Percentiles rank a stretch among this genome's conserved stretches.
Evolutionary conservation across 192 early-diverging fungal species (phyloP).

Genomic region (Neocallimastix lanati): DNA sequence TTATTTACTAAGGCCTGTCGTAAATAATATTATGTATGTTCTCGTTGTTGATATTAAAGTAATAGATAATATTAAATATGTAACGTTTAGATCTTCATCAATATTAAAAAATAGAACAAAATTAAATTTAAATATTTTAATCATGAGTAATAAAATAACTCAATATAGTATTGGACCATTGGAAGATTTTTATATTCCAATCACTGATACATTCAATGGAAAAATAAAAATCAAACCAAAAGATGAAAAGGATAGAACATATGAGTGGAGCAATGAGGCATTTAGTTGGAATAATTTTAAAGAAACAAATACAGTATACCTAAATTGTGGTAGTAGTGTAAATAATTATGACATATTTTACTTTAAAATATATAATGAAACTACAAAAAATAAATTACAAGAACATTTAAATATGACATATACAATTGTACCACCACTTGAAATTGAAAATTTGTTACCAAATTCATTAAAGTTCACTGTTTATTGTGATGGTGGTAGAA

Average conservation of each 20-base stretch:
- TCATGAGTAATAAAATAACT: slow-evolving; percentile 19
- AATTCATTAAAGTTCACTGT: slow-evolving; percentile 68
- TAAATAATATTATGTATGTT: slow-evolving; percentile 59
- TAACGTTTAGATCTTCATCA: slow-evolving; percentile 71
- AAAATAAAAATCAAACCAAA: slow-evolving; percentile 63
- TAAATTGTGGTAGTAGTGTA: not conserved
- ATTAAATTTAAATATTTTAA: slow-evolving; percentile 56
- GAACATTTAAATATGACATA: slow-evolving; percentile 24
- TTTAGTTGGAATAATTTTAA: not conserved
- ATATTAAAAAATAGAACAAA: slow-evolving; percentile 68
- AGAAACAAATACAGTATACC: not conserved
- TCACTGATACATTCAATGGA: slow-evolving; percentile 68
- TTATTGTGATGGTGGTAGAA: slow-evolving; percentile 14
- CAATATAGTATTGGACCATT: slow-evolving; percentile 40
- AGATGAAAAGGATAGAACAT: slow-evolving; percentile 14
- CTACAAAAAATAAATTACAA: not conserved
- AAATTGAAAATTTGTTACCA: slow-evolving; percentile 89
- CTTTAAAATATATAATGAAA: not conserved
- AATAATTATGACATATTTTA: not conserved
- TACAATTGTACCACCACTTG: slow-evolving; percentile 41
- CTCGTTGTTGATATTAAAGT: slow-evolving; percentile 76
- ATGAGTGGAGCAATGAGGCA: not conserved
- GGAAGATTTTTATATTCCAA: slow-evolving; percentile 67
- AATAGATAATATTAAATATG: slow-evolving; percentile 74
- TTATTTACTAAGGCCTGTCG: slow-evolving; percentile 62